Evolutionary conservation across 2,329 filamentous ascomycete species (phyloP).

Genomic region (Dothideomycetidae sp.): DNA sequence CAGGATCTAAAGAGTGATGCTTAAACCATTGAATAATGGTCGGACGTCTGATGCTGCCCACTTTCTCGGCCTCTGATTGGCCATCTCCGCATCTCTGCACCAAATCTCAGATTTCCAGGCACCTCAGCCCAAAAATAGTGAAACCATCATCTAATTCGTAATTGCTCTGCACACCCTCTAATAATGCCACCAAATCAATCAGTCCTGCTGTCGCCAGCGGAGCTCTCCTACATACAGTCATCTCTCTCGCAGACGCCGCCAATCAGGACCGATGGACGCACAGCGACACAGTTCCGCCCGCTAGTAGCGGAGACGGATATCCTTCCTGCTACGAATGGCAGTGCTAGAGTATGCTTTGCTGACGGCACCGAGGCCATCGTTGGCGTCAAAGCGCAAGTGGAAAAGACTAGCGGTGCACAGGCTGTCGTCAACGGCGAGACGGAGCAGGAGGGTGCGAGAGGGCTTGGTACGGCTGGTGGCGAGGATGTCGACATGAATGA

Average conservation of each 20-base stretch:
- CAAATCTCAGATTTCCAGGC: no score
- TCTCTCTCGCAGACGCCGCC: slow-evolving; percentile 71
- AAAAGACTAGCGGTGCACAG: slow-evolving; percentile 42
- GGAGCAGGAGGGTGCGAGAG: slow-evolving; percentile 12
- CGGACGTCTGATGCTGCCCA: no score
- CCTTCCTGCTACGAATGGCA: slow-evolving; percentile 78
- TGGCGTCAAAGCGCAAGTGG: slow-evolving; percentile 88
- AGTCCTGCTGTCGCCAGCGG: slow-evolving; percentile 76
- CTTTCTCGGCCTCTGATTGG: not conserved
- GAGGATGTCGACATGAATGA: slow-evolving; percentile 30
- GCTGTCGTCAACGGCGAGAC: slow-evolving; percentile 15
- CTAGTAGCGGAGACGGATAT: slow-evolving; percentile 82
- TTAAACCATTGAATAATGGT: no score
- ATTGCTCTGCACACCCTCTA: not conserved
- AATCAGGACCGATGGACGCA: slow-evolving; percentile 76
- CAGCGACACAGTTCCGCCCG: slow-evolving; percentile 75
- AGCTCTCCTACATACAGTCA: slow-evolving; percentile 86
- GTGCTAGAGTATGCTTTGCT: slow-evolving; percentile 81
- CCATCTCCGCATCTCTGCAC: no score
- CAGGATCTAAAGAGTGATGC: no score
- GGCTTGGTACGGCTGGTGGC: slow-evolving; percentile 13
- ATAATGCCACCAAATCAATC: slow-evolving; percentile 45
- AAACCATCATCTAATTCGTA: slow-evolving; percentile 8
- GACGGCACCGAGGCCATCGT: slow-evolving; percentile 95
- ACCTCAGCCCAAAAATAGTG: no score